Evolutionary conservation across 2,329 filamentous ascomycete species (phyloP).

Genomic region (Stagonosporopsis vannaccii): DNA sequence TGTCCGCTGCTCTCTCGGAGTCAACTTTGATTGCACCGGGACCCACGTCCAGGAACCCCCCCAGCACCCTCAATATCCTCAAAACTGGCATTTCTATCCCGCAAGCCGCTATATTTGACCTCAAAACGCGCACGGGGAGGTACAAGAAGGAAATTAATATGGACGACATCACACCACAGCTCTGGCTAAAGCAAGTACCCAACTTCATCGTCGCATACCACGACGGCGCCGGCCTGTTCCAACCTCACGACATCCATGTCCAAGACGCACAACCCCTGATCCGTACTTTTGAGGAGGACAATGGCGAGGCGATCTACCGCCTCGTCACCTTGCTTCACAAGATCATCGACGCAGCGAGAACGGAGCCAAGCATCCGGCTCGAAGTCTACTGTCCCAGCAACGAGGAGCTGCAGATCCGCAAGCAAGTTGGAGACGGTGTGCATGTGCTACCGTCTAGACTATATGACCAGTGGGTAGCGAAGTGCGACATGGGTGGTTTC

Average conservation of each 20-base stretch:
- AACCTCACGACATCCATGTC: slow-evolving; percentile 48
- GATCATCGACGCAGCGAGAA: slow-evolving; percentile 38
- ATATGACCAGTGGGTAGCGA: slow-evolving; percentile 21
- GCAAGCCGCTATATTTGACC: slow-evolving; percentile 58
- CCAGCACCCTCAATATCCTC: slow-evolving; percentile 26
- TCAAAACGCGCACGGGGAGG: slow-evolving; percentile 58
- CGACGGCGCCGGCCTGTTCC: slow-evolving; percentile 51
- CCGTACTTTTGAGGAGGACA: slow-evolving; percentile 53
- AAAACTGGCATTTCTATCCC: slow-evolving; percentile 40
- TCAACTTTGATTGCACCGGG: neutral
- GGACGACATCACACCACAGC: slow-evolving; percentile 51
- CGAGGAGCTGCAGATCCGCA: slow-evolving; percentile 47
- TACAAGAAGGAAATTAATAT: slow-evolving; percentile 47
- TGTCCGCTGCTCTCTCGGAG: slow-evolving; percentile 20
- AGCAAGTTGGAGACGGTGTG: slow-evolving; percentile 33
- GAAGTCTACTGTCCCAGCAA: slow-evolving; percentile 46
- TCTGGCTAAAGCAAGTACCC: slow-evolving; percentile 61
- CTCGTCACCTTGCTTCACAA: slow-evolving; percentile 42
- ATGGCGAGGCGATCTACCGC: slow-evolving; percentile 39
- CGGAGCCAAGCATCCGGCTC: slow-evolving; percentile 28
- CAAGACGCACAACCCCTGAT: slow-evolving; percentile 49
- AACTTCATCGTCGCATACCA: slow-evolving; percentile 63
- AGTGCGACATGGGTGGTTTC: neutral
- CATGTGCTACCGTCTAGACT: slow-evolving; percentile 31
- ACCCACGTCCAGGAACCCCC: neutral